Evolutionary conservation across 2,329 filamentous ascomycete species (phyloP), one percentile per base, ranked within the genome.

Genomic region (Talaromyces marneffei): DNA sequence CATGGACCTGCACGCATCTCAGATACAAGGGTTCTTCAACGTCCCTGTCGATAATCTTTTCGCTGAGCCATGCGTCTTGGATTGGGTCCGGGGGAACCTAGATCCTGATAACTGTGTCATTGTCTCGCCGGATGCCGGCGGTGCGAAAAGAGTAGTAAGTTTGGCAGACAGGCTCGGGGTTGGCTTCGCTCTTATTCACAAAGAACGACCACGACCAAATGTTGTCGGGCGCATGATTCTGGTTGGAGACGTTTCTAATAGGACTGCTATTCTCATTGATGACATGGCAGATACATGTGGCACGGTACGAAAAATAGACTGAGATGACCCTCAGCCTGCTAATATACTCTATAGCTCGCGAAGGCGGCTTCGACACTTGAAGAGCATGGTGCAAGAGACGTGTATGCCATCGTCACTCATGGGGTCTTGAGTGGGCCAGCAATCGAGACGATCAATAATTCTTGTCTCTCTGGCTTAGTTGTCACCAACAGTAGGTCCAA

Each of bases 231-330:
- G 91, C 70, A 96, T 96, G 91, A 90, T 92, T 1, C 87, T 99
- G n/a, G 93, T 97, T 56, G 93, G 93, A 66, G 92, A 95, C 67
- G 93, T 97, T 53, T 84, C 87, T 66, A 90, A 90, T 78, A 94
- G 93, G 79, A 87, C 92, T 33, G 93, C 93, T 63, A 97, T 99
- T 71, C 86, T 99, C 52, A 93, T 99, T 53, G 93, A 97, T 74
- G 93, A 97, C 74, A 97, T 97, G 91, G 92, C 92, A 33, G 93
- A 97, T 73, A 97, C 93, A 2, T 96, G 92, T 74, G 92, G 92
- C 67, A 96, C 91, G 25, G 59, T 61, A 61, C 25, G 42, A 37
- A 37, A 12, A 20, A 35, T 16, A 14, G 2, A 6, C 5, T 14
- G 1, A 14, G 12, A 7, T 42, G 31, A 18, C 35, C 4, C 6